Evolutionary conservation across 345 rosid genomes (phyloP).

Genomic region (Fremontodendron californicum): DNA sequence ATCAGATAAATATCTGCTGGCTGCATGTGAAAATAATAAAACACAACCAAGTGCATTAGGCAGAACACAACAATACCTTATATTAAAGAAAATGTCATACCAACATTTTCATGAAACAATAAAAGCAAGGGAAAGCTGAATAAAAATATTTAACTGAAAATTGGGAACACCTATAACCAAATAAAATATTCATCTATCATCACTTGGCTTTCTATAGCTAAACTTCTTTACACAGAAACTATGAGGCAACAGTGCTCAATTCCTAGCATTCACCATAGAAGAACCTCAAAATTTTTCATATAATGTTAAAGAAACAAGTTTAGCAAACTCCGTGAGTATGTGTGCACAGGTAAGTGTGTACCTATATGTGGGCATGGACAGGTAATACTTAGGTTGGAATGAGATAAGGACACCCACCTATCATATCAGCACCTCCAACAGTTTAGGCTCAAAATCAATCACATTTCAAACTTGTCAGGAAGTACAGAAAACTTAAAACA

Average conservation of each 20-base stretch:
- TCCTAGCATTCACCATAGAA: background rate
- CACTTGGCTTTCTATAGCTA: background rate
- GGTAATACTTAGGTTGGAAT: background rate
- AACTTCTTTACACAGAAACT: background rate
- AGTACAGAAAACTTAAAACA: background rate
- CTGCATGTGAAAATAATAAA: constrained; percentile 38
- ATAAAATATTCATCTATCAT: background rate
- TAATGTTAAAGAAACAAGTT: background rate
- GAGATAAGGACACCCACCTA: background rate
- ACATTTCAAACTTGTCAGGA: background rate
- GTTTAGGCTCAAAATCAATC: background rate
- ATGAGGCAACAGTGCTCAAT: background rate
- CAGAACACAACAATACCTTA: background rate
- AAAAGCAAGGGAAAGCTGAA: background rate
- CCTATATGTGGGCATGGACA: background rate
- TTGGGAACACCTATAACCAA: background rate
- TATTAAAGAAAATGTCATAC: background rate
- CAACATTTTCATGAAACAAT: background rate
- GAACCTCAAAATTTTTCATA: background rate
- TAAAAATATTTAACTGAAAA: background rate
- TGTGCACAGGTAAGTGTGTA: background rate
- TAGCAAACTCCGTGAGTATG: background rate
- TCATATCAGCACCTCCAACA: background rate
- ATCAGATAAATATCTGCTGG: constrained; percentile 97
- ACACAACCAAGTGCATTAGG: background rate